Percentiles rank a stretch among this genome's conserved stretches.
phyloP scores from a whole-genome alignment of 1,284 basidiomycete genomes.

The Malassezia yamatoensis region DNA sequence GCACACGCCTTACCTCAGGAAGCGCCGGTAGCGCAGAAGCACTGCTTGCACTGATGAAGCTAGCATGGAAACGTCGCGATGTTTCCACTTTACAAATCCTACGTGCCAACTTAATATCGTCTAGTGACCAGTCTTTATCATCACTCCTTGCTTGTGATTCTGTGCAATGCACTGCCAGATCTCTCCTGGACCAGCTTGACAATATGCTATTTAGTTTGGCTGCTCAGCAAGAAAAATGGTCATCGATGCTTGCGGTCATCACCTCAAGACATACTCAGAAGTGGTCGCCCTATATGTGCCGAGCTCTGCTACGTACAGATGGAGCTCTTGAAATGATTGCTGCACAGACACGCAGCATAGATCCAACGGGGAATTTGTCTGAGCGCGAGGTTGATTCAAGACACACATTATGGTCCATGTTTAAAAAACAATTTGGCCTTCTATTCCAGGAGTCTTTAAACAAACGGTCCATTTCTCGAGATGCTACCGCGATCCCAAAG shows the following conservation, averaged over 20 bases:
- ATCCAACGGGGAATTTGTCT: neutral
- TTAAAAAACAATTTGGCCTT: conserved; percentile 6
- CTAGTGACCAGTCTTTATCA: neutral
- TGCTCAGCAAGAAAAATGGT: conserved; percentile 9
- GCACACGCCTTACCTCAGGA: conserved; percentile 1
- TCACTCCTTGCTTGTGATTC: neutral
- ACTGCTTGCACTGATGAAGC: neutral
- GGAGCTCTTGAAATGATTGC: conserved; percentile 5
- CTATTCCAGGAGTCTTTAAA: neutral
- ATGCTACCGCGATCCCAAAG: neutral
- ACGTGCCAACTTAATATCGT: neutral
- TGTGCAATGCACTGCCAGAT: neutral
- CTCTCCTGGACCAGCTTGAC: conserved; percentile 1
- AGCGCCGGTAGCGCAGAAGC: conserved; percentile 7
- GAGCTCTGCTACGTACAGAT: conserved; percentile 7
- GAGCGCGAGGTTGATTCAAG: neutral
- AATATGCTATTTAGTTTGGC: conserved; percentile 11
- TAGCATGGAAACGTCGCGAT: conserved; percentile 7
- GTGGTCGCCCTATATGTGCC: conserved; percentile 16
- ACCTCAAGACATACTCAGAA: neutral
- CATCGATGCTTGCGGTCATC: conserved; percentile 1
- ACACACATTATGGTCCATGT: conserved; percentile 3
- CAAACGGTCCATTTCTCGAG: too few relatives aligned
- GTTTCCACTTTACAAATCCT: conserved; percentile 4
- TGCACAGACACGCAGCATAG: neutral